These are phyloP conservation scores for Hypoxylon sp. DNA, from an alignment of 2,329 filamentous ascomycete species.

Conservation along the genomic window DNA sequence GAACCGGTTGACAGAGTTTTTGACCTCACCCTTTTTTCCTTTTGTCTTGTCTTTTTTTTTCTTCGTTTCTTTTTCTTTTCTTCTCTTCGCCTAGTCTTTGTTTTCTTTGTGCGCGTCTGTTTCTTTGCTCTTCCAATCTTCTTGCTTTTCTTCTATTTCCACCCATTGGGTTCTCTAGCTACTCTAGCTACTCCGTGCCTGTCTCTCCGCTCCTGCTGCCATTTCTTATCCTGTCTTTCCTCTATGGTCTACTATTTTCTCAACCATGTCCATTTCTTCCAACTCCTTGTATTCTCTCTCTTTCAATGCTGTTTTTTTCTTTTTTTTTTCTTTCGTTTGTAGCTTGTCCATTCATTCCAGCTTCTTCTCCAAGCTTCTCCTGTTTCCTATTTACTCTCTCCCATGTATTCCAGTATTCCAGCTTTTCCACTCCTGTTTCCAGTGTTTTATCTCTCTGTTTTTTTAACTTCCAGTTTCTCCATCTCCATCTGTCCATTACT, in stretches of 20 bases:
- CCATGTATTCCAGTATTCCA: neutral
- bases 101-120: neutral
- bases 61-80: neutral
- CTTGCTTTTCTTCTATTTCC: no score
- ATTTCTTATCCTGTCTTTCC: neutral
- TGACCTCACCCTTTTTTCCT: slow-evolving; percentile 5
- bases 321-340: neutral
- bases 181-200: neutral
- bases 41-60: neutral
- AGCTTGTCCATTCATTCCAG: neutral
- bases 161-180: no score
- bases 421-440: neutral
- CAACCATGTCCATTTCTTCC: neutral
- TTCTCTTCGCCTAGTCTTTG: neutral
- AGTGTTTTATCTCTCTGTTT: neutral
- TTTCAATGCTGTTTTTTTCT: neutral
- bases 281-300: neutral
- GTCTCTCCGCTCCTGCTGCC: neutral
- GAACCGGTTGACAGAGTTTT: slow-evolving; percentile 5
- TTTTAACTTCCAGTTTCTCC: neutral
- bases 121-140: no score
- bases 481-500: neutral
- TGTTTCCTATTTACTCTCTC: neutral
- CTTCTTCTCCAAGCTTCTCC: neutral
- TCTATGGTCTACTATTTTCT: neutral